Evolutionary conservation across 169 alveolate genomes (phyloP).

Genomic region (Plasmodium vivax): DNA sequence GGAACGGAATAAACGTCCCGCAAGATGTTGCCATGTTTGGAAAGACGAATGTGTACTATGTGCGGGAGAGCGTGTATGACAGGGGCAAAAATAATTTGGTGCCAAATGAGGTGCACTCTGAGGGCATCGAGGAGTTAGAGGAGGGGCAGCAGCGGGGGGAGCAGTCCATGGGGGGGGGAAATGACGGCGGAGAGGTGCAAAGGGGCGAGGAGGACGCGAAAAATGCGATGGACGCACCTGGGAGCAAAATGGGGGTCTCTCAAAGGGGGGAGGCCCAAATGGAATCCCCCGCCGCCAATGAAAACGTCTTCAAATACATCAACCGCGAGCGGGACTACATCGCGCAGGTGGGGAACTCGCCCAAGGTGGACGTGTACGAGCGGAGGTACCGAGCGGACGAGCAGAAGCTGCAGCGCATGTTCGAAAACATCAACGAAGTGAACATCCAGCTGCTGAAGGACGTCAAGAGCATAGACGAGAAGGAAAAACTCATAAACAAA

Average conservation of each 20-base stretch:
- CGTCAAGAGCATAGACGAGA: slow-evolving; percentile 51
- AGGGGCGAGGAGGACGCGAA: background rate
- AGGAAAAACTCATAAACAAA: slow-evolving; percentile 51
- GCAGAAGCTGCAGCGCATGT: background rate
- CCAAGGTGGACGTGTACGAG: slow-evolving; percentile 45
- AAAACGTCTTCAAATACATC: slow-evolving; percentile 19
- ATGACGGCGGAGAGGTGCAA: background rate
- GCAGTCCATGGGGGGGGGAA: background rate
- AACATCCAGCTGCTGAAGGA: slow-evolving; percentile 51
- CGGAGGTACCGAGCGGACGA: slow-evolving; percentile 40
- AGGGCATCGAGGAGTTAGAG: slow-evolving; percentile 34
- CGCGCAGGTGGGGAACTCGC: slow-evolving; percentile 33
- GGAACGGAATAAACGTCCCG: slow-evolving; percentile 66
- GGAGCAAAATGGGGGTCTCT: background rate
- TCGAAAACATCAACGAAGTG: slow-evolving; percentile 74
- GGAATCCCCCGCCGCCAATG: background rate
- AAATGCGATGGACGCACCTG: background rate
- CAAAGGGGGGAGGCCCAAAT: background rate
- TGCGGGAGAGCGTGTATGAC: slow-evolving; percentile 58
- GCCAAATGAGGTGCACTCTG: slow-evolving; percentile 35
- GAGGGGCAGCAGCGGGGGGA: background rate
- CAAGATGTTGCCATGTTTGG: slow-evolving; percentile 74
- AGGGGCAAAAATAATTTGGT: slow-evolving; percentile 38
- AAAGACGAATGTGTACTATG: slow-evolving; percentile 42
- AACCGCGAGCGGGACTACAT: slow-evolving; percentile 32